phyloP scores from a whole-genome alignment of 306 rosid species.

The Aeschynomene evenia region DNA sequence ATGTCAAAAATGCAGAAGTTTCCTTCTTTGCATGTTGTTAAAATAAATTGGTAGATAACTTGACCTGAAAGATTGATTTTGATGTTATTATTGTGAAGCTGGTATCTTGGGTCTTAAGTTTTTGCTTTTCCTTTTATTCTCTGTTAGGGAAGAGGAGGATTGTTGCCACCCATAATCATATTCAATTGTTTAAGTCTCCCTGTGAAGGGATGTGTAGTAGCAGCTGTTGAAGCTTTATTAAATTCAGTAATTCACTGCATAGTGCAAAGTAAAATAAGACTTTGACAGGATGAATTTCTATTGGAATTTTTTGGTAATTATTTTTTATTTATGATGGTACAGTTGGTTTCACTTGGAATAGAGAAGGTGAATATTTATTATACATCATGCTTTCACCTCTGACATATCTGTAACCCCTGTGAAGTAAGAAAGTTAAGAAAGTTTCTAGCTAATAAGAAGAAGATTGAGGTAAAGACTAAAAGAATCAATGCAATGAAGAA shows the following conservation, averaged over 20 bases:
- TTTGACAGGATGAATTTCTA: not conserved
- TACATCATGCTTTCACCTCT: not conserved
- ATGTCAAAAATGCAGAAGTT: not conserved
- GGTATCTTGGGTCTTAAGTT: not conserved
- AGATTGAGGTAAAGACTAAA: not conserved
- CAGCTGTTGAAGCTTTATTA: slow-evolving; percentile 6
- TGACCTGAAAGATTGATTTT: not conserved
- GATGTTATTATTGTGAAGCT: not conserved
- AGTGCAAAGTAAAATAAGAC: not conserved
- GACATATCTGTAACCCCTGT: not conserved
- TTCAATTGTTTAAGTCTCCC: slow-evolving; percentile 6
- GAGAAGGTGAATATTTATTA: not conserved
- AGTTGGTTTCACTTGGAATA: not conserved
- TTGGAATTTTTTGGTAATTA: not conserved
- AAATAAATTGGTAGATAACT: not conserved
- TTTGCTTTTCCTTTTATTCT: not conserved
- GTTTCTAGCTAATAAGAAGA: not conserved
- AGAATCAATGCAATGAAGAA: not conserved
- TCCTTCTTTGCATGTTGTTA: not conserved
- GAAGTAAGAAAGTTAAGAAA: not conserved
- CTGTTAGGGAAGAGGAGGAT: not conserved
- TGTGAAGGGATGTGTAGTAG: not conserved
- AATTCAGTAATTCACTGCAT: not conserved
- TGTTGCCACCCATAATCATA: not conserved
- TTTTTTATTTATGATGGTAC: slow-evolving; percentile 9